Base-by-base conservation (phyloP, 805 yeast species). In the Ogataea neopini region DNA sequence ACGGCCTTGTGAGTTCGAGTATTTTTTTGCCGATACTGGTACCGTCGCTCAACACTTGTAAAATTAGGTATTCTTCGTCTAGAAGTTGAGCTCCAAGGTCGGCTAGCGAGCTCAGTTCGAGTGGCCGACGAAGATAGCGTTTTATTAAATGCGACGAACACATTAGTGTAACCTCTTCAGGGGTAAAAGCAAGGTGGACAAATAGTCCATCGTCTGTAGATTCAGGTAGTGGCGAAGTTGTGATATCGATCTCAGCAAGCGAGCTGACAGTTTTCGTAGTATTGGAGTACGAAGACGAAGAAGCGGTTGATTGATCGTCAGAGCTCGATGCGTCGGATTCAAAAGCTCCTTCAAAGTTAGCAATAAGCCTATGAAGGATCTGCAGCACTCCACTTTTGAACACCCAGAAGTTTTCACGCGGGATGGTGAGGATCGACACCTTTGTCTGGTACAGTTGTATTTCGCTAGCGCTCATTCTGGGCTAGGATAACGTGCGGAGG, bases 31-130 rank as follows among this genome's bases (percentile, higher is more conserved):
- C 79, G 52, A 76, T 79, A 53, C 71, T 74, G 15, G 71, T 68
- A 0, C 87, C 86, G 53, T 80, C 86, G 45, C 79, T 76, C 49
- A 81, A 81, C 3, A 83, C 77, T 52, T 80, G 84, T 20, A 83
- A 63, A n/a, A 73, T 75, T 23, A 79, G 63, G 55, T 76, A 83
- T 11, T 67, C 64, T 15, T 73, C 75, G 2, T 68, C 64, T 3
- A 80, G 51, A 13, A 80, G 56, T 26, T 70, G 71, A 23, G 72
- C 74, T 2, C 61, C 63, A 37, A 72, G 55, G 10, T 44, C 48
- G 10, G 47, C 41, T 18, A 40, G 15, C 11, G 56, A 42, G 25
- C 53, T 47, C 15, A 67, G 49, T 2, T 57, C 45, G 20, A 81
- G 62, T 1, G 79, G 71, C 17, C 70, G 65, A 1, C 53, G 56